Conservation (phyloP, 371 early-diverging fungal genomes). For the Gilbertella persicaria region DNA sequence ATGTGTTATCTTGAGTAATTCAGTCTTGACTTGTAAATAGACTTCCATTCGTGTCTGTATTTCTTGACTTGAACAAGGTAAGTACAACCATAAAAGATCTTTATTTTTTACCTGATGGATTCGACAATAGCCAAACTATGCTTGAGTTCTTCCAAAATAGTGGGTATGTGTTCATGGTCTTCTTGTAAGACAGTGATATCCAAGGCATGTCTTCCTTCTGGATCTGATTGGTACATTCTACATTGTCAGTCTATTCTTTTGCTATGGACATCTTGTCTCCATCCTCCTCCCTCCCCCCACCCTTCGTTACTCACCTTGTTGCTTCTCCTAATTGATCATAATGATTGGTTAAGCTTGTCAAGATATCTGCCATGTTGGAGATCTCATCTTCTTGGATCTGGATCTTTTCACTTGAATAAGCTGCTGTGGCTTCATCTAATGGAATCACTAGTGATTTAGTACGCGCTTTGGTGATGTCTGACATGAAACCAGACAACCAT, state of each 20-base stretch:
- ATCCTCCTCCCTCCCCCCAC: too few relatives aligned
- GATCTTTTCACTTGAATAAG: constrained; percentile 33
- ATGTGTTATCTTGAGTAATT: constrained; percentile 29
- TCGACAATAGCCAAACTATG: constrained; percentile 36
- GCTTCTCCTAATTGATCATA: constrained; percentile 53
- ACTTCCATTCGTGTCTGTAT: constrained; percentile 30
- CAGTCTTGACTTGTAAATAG: constrained; percentile 30
- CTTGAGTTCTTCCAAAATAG: constrained; percentile 38
- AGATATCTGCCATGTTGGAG: constrained; percentile 50
- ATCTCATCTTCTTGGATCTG: constrained; percentile 43
- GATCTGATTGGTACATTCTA: constrained; percentile 37
- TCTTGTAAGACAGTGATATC: constrained; percentile 47
- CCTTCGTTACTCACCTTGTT: constrained; percentile 32
- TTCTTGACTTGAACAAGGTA: constrained; percentile 28
- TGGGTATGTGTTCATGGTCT: constrained; percentile 47
- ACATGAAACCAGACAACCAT: constrained; percentile 22
- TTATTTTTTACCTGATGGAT: constrained; percentile 25
- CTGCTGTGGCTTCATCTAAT: constrained; percentile 26
- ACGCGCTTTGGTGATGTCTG: constrained; percentile 27
- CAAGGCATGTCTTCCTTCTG: constrained; percentile 27
- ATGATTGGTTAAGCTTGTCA: constrained; percentile 48
- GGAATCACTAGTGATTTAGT: constrained; percentile 29
- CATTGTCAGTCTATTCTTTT: neutral
- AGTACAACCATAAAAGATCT: neutral
- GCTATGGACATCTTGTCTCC: neutral